These are phyloP conservation scores for Pseudogymnoascus sp. DNA, from an alignment of 2,329 filamentous ascomycete species.

Conservation along the genomic window DNA sequence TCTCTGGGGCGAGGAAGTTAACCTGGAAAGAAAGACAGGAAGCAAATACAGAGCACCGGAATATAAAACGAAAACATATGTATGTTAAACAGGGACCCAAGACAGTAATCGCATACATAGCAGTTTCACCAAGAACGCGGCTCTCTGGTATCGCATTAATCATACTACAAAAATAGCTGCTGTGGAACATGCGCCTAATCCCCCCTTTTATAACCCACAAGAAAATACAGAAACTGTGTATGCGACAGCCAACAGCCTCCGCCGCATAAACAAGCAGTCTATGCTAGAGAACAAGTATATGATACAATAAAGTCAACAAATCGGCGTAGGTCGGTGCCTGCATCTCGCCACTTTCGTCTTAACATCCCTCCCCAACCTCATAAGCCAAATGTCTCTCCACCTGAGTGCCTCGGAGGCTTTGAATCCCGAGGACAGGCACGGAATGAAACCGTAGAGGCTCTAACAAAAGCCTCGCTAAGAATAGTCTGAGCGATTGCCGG, in stretches of 20 bases:
- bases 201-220: constrained; percentile 3
- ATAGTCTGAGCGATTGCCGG: not conserved
- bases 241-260: not conserved
- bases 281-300: constrained; percentile 7
- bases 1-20: not conserved
- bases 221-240: not conserved
- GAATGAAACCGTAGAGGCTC: not conserved
- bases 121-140: not conserved
- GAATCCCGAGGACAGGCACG: not conserved
- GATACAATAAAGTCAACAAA: constrained; percentile 3
- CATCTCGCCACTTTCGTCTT: not conserved
- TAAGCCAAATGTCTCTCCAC: not conserved
- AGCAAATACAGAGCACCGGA: not conserved
- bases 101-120: not conserved
- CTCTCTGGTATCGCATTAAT: constrained; percentile 2
- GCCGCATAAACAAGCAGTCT: not conserved
- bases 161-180: not conserved
- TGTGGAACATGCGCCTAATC: constrained; percentile 5
- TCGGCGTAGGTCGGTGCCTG: not conserved
- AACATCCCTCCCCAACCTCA: not conserved
- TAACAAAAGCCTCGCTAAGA: not conserved
- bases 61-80: not conserved
- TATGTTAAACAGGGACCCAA: not conserved
- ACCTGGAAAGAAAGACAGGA: not conserved
- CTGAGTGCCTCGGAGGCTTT: not conserved